phyloP scores from a whole-genome alignment of 1,139 yeast genomes.

The Geotrichum citri-aurantii region DNA sequence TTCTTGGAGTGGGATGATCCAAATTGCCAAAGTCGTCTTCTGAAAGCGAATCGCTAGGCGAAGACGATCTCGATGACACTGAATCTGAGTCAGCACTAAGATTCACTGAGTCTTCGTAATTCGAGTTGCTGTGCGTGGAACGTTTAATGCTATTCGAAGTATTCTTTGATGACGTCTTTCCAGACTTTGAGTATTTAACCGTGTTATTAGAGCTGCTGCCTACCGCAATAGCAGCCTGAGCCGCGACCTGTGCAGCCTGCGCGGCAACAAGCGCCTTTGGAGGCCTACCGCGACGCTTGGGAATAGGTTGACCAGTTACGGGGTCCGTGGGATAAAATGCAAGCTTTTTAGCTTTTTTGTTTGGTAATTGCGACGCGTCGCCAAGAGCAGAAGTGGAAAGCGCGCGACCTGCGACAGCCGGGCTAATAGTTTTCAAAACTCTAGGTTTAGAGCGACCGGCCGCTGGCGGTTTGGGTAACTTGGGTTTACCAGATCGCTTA shows the following conservation, averaged over 20 bases:
- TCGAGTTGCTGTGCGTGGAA: constrained; percentile 12
- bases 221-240: constrained; percentile 25
- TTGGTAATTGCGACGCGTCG: constrained; percentile 1
- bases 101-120: constrained; percentile 4
- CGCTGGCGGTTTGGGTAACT: constrained; percentile 11
- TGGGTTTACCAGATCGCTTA: constrained; percentile 6
- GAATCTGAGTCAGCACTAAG: constrained; percentile 25
- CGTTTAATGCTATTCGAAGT: constrained; percentile 19
- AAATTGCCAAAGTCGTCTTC: constrained; percentile 31
- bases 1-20: constrained; percentile 14
- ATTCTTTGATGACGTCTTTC: constrained; percentile 20
- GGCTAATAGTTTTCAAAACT: constrained; percentile 3
- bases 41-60: constrained; percentile 33
- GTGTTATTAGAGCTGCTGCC: constrained; percentile 16
- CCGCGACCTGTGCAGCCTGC: constrained; percentile 24
- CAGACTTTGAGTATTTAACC: not conserved
- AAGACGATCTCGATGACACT: constrained; percentile 32
- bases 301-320: constrained; percentile 3
- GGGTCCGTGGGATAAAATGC: constrained; percentile 10
- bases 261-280: constrained; percentile 18
- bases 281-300: constrained; percentile 20
- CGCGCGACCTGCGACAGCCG: constrained; percentile 17
- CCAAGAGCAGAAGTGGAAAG: constrained; percentile 7
- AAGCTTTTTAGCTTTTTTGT: constrained; percentile 10
- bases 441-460: constrained; percentile 23